Percentiles rank a stretch among this genome's conserved stretches.
Evolutionary conservation across 257 asterid genomes (phyloP).

Genomic region (Nicotiana knightiana): DNA sequence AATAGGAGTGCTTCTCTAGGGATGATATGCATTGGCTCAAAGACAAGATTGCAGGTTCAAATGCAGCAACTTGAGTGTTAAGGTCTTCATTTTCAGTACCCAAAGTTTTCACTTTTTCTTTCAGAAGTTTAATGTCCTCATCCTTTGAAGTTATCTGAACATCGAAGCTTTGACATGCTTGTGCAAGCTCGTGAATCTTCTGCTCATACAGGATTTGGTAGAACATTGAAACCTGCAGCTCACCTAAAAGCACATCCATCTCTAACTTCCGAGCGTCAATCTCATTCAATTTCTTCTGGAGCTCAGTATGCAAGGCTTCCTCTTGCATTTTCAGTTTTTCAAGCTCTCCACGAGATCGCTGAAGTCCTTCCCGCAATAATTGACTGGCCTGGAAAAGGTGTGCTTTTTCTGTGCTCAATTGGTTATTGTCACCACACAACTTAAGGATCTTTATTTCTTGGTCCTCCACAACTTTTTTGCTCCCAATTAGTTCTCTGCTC

Average conservation of each 20-base stretch:
- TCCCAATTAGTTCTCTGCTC: constrained; percentile 26
- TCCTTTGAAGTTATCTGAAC: constrained; percentile 31
- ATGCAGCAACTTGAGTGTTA: constrained; percentile 49
- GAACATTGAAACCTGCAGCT: constrained; percentile 51
- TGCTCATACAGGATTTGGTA: constrained; percentile 59
- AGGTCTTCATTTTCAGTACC: constrained; percentile 42
- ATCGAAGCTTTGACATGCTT: constrained; percentile 35
- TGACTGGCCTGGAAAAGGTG: constrained; percentile 34
- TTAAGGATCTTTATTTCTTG: constrained; percentile 38
- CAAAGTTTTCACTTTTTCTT: constrained; percentile 23
- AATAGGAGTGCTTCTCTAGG: constrained; percentile 50
- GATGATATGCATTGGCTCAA: constrained; percentile 62
- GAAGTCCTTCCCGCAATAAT: constrained; percentile 35
- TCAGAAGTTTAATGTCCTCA: constrained; percentile 18
- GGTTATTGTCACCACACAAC: constrained; percentile 34
- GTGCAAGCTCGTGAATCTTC: constrained; percentile 59
- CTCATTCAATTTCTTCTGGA: constrained; percentile 41
- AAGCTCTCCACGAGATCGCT: constrained; percentile 31
- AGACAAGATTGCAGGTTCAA: constrained; percentile 53
- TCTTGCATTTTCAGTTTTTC: constrained; percentile 34
- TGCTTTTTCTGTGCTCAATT: constrained; percentile 35
- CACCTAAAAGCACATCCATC: constrained; percentile 44
- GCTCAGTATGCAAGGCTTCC: constrained; percentile 42
- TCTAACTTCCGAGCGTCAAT: constrained; percentile 46
- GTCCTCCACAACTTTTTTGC: constrained; percentile 25